Base-by-base conservation (phyloP, 2,329 filamentous ascomycete species). In the Lasiodiplodia hormozganensis region DNA sequence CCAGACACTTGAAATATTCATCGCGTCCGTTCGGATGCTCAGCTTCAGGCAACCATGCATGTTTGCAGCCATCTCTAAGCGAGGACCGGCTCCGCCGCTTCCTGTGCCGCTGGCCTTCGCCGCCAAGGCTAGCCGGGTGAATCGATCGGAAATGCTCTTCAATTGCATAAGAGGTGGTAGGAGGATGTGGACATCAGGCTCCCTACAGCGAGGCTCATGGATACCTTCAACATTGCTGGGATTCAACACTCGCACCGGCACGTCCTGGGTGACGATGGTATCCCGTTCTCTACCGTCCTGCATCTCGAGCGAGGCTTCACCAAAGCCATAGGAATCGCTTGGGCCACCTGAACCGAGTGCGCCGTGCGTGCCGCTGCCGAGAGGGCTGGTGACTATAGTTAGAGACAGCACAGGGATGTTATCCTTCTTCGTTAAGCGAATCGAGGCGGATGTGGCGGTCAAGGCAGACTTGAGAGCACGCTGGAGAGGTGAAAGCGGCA, bases 341-440 rank as follows among this genome's bases (percentile, higher is more conserved):
- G 71, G 72, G 11, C 71, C 68, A 8, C 70, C 68, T 8, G 72
- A 62, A 1, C 78, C 76, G 21, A 75, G 73, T 52, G 74, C 81
- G 68, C 74, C 75, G 68, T 79, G 75, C 67, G 85, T 85, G 65
- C 83, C 83, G 62, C 43, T 47, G 18, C 82, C 88, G 11, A 87
- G 80, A 2, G 92, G 90, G 69, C 89, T 90, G 31, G 92, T 93
- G 31, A 92, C 91, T 75, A 99, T 94, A 14, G 94, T 98, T 78
- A 99, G 89, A 71, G 91, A 94, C 1, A 99, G 87, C 58, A 97
- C 86, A 0, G 96, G 96, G 28, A 94, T 83, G 74, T 91, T 91
- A 73, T 96, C 93, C 76, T 96, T 96, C 80, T 98, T 98, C 28
- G 95, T 97, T 52, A 99, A 88, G 49, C 95, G 91, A 49, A 99